These are phyloP conservation scores for Arachnopeziza araneosa DNA, from an alignment of 2,329 filamentous ascomycete genomes.

Conservation along the genomic window DNA sequence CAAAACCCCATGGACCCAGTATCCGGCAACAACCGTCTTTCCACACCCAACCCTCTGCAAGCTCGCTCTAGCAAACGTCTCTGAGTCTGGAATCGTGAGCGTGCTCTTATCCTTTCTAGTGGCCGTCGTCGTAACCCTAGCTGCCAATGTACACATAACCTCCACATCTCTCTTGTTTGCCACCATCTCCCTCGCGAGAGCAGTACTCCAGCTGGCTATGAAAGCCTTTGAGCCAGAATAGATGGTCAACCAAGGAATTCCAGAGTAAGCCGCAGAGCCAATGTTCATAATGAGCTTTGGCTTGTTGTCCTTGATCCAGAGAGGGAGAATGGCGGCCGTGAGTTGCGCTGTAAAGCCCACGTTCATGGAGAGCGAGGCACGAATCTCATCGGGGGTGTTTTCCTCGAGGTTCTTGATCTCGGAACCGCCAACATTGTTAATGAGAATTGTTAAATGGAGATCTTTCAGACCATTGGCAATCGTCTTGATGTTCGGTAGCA, in stretches of 20 bases:
- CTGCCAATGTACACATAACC: background rate
- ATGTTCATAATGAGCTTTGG: background rate
- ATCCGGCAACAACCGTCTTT: background rate
- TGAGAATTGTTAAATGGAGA: too few relatives aligned
- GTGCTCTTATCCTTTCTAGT: background rate
- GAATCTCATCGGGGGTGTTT: background rate
- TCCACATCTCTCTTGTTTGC: background rate
- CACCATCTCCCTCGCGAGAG: background rate
- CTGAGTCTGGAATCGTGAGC: background rate
- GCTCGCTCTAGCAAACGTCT: background rate
- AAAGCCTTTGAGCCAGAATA: background rate
- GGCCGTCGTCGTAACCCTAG: background rate
- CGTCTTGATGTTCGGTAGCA: too few relatives aligned
- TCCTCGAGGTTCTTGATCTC: background rate
- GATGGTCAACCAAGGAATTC: background rate
- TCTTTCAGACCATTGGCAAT: too few relatives aligned
- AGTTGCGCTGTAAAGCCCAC: background rate
- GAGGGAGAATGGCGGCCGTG: background rate
- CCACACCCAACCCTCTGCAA: background rate
- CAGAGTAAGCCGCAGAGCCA: background rate
- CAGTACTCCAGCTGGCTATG: background rate
- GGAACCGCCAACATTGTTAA: too few relatives aligned
- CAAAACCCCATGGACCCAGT: background rate
- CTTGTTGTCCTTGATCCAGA: background rate
- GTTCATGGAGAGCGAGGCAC: background rate